Conservation (phyloP, 805 yeast species). For the Yarrowia porcina region DNA sequence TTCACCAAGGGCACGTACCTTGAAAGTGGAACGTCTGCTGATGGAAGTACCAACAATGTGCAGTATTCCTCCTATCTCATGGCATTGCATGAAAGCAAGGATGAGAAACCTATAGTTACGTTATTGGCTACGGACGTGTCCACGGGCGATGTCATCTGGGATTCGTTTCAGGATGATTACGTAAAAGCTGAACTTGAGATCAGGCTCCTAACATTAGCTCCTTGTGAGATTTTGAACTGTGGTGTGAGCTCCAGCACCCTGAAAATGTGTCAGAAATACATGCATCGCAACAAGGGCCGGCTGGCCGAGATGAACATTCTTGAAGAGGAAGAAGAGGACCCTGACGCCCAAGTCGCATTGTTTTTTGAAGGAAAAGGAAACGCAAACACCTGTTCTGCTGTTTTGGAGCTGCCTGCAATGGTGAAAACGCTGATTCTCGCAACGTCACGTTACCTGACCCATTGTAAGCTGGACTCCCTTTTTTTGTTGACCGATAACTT, state of each 20-base stretch:
- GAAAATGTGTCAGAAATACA: slow-evolving; percentile 28
- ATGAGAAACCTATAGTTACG: slow-evolving; percentile 25
- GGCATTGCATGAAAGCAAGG: slow-evolving; percentile 29
- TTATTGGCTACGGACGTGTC: slow-evolving; percentile 65
- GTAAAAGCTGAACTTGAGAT: slow-evolving; percentile 67
- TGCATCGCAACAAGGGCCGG: slow-evolving; percentile 6
- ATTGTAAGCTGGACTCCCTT: slow-evolving; percentile 58
- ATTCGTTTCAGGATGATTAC: slow-evolving; percentile 60
- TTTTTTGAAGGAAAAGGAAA: background rate
- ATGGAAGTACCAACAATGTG: slow-evolving; percentile 25
- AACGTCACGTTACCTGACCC: slow-evolving; percentile 54
- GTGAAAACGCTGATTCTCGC: slow-evolving; percentile 45
- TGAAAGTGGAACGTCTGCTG: slow-evolving; percentile 50
- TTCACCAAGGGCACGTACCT: slow-evolving; percentile 83
- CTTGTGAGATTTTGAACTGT: slow-evolving; percentile 64
- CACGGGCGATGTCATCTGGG: slow-evolving; percentile 74
- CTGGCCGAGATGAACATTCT: slow-evolving; percentile 4
- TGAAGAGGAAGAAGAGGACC: slow-evolving; percentile 4
- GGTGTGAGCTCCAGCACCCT: slow-evolving; percentile 41
- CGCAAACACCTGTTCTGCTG: slow-evolving; percentile 4
- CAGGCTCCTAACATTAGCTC: slow-evolving; percentile 67
- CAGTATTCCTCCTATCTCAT: slow-evolving; percentile 33
- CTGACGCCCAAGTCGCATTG: background rate
- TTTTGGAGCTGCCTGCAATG: slow-evolving; percentile 29
- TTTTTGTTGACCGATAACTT: slow-evolving; percentile 54